These are phyloP conservation scores for Combretum micranthum DNA, from an alignment of 345 rosid genomes.

Conservation along the genomic window DNA sequence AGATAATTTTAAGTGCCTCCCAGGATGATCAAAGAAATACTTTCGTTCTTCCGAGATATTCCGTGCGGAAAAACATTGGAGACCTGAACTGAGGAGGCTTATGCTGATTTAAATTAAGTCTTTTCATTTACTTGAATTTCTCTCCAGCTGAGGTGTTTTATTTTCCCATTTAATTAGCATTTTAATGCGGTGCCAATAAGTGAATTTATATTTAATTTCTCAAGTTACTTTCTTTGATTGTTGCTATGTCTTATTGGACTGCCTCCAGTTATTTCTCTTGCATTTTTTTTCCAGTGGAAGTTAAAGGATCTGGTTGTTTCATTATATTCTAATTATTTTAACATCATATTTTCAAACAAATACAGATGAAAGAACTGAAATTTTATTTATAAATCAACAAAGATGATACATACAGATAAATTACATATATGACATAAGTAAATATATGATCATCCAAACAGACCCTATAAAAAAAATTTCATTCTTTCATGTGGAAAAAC, in stretches of 20 bases:
- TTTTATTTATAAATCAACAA: no score
- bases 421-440: no score
- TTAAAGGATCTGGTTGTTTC: no score
- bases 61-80: slow-evolving; percentile 9
- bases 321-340: no score
- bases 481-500: slow-evolving; percentile 18
- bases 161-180: not conserved
- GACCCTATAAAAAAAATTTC: slow-evolving; percentile 6
- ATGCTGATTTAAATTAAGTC: not conserved
- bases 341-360: no score
- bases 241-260: not conserved
- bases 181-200: no score
- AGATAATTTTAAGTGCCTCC: slow-evolving; percentile 1
- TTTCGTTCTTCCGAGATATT: slow-evolving; percentile 21
- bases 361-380: no score
- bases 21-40: slow-evolving; percentile 8
- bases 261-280: not conserved
- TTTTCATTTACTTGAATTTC: not conserved
- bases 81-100: slow-evolving; percentile 15
- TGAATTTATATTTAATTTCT: no score
- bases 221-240: no score
- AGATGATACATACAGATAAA: no score
- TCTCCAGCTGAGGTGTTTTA: not conserved
- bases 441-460: no score
- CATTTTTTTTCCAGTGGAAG: not conserved